Percentiles rank a stretch among this genome's conserved stretches.
Conservation (phyloP, 768 basidiomycete genomes). For the Hericium erinaceus region DNA sequence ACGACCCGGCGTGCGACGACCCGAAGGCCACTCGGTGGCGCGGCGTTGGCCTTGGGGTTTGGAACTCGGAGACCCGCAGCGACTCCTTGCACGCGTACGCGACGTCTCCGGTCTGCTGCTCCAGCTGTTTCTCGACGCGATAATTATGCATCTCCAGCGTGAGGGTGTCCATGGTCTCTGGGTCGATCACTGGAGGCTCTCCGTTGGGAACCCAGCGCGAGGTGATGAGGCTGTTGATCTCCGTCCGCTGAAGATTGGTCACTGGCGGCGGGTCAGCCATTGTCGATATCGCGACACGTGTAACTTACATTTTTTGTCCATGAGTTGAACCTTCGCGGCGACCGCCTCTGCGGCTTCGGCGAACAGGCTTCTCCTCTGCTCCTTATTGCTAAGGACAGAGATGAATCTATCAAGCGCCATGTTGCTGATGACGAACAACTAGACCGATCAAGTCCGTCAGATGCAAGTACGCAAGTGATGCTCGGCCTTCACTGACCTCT, state of each 20-base stretch:
- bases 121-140: slow-evolving; percentile 10
- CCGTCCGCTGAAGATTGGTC: background rate
- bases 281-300: no score
- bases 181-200: background rate
- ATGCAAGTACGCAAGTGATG: background rate
- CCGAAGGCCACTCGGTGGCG: background rate
- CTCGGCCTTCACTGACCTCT: slow-evolving; percentile 25
- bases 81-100: slow-evolving; percentile 6
- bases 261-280: no score
- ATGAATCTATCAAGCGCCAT: slow-evolving; percentile 64
- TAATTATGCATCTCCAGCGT: slow-evolving; percentile 15
- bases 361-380: background rate
- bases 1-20: background rate
- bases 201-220: background rate
- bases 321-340: slow-evolving; percentile 4
- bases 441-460: slow-evolving; percentile 25
- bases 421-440: slow-evolving; percentile 48
- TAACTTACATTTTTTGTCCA: slow-evolving; percentile 9
- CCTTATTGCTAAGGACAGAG: slow-evolving; percentile 50
- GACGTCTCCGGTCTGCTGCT: slow-evolving; percentile 7
- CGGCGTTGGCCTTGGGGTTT: background rate
- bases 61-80: background rate
- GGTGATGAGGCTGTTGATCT: slow-evolving; percentile 3
- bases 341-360: slow-evolving; percentile 1
- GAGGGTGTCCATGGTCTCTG: slow-evolving; percentile 6